A percentile compares a stretch with the other conserved stretches of the same genome.
Evolutionary conservation across 495 filamentous ascomycete species (phyloP).

Genomic region (Chaetomium cochliodes): DNA sequence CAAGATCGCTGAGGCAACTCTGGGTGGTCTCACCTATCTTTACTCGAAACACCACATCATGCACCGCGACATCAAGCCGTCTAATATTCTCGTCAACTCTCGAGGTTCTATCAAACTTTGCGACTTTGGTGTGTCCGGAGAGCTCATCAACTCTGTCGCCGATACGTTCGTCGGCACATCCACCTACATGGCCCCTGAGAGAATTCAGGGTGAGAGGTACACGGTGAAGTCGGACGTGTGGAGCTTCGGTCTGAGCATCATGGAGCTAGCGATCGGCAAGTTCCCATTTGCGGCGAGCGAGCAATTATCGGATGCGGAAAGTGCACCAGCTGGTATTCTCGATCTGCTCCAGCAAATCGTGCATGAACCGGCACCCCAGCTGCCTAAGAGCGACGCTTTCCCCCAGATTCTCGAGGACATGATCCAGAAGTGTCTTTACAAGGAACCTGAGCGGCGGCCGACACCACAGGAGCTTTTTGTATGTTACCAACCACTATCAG

Average conservation of each 20-base stretch:
- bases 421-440: constrained; percentile 91
- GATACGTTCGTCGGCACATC: constrained; percentile 98
- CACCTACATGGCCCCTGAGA: constrained; percentile 98
- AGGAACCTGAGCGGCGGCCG: constrained; percentile 80
- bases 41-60: constrained; percentile 94
- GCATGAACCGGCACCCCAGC: constrained; percentile 86
- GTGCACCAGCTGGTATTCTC: constrained; percentile 88
- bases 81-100: constrained; percentile 94
- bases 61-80: constrained; percentile 98
- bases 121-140: constrained; percentile 95
- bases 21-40: constrained; percentile 90
- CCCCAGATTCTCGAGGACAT: constrained; percentile 91
- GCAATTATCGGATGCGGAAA: constrained; percentile 60
- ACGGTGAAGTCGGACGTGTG: constrained; percentile 98
- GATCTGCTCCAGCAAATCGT: constrained; percentile 97
- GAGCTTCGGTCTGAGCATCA: constrained; percentile 93
- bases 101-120: constrained; percentile 93
- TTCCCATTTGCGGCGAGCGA: constrained; percentile 88
- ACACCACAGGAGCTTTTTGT: constrained; percentile 85
- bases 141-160: constrained; percentile 93
- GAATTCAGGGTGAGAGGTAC: constrained; percentile 94
- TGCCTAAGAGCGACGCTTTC: constrained; percentile 97
- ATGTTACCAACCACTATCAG: constrained; percentile 31
- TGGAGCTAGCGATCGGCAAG: constrained; percentile 94
- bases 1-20: constrained; percentile 97